Conservation (phyloP, 2,329 filamentous ascomycete genomes). For the Cercospora citrullina region DNA sequence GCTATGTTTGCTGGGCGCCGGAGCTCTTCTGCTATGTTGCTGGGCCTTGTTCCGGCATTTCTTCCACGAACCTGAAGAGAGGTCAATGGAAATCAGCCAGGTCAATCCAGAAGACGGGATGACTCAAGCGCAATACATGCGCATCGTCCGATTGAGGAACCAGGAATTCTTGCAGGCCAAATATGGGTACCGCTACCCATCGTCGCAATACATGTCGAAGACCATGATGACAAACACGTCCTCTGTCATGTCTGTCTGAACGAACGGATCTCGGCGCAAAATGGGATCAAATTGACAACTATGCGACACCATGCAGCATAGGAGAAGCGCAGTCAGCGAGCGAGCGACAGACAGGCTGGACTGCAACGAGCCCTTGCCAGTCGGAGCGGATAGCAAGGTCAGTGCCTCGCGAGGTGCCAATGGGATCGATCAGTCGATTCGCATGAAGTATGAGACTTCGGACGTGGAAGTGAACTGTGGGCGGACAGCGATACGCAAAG, state of each 20-base stretch:
- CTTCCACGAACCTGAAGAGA: constrained; percentile 7
- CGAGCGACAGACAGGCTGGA: background rate
- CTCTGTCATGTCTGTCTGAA: constrained; percentile 21
- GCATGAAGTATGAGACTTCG: background rate
- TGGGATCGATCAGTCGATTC: background rate
- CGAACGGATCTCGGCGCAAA: background rate
- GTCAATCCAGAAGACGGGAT: constrained; percentile 18
- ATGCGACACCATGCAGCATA: background rate
- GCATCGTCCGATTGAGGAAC: constrained; percentile 27
- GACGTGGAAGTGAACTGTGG: background rate
- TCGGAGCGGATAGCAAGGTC: background rate
- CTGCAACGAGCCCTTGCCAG: background rate
- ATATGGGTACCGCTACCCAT: constrained; percentile 18
- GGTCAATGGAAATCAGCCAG: constrained; percentile 2
- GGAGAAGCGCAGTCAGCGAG: background rate
- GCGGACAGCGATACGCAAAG: background rate
- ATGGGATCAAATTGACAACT: background rate
- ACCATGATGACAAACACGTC: constrained; percentile 16
- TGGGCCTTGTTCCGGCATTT: constrained; percentile 28
- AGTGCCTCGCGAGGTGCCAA: background rate
- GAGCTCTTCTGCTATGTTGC: constrained; percentile 22
- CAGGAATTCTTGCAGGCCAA: constrained; percentile 25
- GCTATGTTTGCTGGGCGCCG: constrained; percentile 28
- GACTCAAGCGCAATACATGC: constrained; percentile 31
- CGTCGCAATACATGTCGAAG: constrained; percentile 8